Base-by-base conservation (phyloP, 257 asterid genomes). In the Solanum boliviense region DNA sequence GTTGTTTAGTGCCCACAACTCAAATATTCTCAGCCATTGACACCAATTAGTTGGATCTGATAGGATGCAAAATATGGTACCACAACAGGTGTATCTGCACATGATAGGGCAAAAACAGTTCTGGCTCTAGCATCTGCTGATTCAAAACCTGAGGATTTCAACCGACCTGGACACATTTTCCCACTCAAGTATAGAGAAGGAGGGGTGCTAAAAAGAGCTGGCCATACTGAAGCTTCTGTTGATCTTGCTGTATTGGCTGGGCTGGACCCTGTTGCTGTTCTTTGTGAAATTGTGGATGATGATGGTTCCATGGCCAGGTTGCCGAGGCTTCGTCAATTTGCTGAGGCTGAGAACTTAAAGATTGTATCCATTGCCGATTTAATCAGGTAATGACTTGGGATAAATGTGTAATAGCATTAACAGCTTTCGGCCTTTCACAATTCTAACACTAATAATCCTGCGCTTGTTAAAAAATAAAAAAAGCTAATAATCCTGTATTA, bases 251-350 rank as follows among this genome's bases (percentile, higher is more conserved):
- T 91, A 91, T 94, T 97, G 70, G 99, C 99, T 82, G 98, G 99
- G 34, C 90, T 93, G 56, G 99, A 91, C 4, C 95, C 99, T 79
- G 94, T 94, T 78, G 98, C 96, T 38, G 98, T 96, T 90, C 87
- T 97, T 78, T 96, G 98, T 86, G 99, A 97, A 93, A 89, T 97
- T 86, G 99, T 97, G 62, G 99, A 95, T 87, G 99, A 97, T 74
- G 99, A 97, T 90, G 99, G 99, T 88, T 97, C 99, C 60, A 97
- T 97, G 99, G 99, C 99, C 79, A 93, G 99, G 79, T 89, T 97
- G 62, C 99, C 98, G 13, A 94, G 84, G 91, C 99, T 97, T 86
- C 92, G 87, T 62, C 88, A 93, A 86, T 96, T 97, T 87, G 96
- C 88, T 15, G 67, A 88, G 94, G 89, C 89, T 67, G 98, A 96